phyloP scores from a whole-genome alignment of 2,329 filamentous ascomycete species.

The Rosellinia necatrix region DNA sequence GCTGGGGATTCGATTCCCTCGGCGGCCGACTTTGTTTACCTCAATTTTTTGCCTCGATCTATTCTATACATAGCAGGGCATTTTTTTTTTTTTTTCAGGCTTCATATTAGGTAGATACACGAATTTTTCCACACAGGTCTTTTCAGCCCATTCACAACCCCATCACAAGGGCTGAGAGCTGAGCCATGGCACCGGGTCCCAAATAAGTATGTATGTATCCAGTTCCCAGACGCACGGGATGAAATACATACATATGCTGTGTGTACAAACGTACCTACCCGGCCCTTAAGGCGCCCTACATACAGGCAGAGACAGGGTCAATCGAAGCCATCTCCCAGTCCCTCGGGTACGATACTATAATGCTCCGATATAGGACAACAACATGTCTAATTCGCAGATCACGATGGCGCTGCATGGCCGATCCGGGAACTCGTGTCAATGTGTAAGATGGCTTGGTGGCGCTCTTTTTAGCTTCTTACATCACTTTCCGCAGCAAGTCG shows the following conservation, averaged over 20 bases:
- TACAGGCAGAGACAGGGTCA: not conserved
- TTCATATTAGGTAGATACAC: not conserved
- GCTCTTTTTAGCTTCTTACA: too few relatives aligned
- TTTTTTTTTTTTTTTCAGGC: not conserved
- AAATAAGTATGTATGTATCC: too few relatives aligned
- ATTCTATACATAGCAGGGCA: too few relatives aligned
- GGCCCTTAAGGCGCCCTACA: not conserved
- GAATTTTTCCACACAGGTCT: not conserved
- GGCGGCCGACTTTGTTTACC: not conserved
- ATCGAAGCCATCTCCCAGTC: too few relatives aligned
- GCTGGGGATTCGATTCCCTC: not conserved
- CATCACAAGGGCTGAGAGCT: not conserved
- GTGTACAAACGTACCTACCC: not conserved
- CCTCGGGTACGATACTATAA: too few relatives aligned
- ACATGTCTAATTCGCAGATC: too few relatives aligned
- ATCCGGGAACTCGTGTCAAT: too few relatives aligned
- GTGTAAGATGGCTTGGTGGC: too few relatives aligned
- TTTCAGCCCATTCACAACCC: not conserved
- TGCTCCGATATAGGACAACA: too few relatives aligned
- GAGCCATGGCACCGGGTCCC: conserved; percentile 16
- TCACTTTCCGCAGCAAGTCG: too few relatives aligned
- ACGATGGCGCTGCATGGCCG: too few relatives aligned
- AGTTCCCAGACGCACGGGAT: not conserved
- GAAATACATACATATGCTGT: not conserved
- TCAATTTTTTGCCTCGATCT: too few relatives aligned